A percentile compares a stretch with the other conserved stretches of the same genome.
phyloP scores from a whole-genome alignment of 2,329 filamentous ascomycete species.

The Aspergillus sp. region DNA sequence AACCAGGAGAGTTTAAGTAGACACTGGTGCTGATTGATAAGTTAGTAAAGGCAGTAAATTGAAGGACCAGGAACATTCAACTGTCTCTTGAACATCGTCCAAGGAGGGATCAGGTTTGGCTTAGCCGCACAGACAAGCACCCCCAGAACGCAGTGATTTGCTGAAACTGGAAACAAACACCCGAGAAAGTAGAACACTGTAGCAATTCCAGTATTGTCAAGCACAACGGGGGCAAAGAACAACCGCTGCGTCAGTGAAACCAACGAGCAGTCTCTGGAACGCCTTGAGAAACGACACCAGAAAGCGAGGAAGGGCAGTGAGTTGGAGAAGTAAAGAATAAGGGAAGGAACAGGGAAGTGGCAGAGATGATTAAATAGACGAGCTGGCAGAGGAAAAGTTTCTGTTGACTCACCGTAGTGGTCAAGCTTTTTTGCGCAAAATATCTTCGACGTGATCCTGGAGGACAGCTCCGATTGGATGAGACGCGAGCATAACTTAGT shows the following conservation, averaged over 20 bases:
- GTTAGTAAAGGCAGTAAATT: not conserved
- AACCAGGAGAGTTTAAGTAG: slow-evolving; percentile 1
- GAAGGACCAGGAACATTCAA: not conserved
- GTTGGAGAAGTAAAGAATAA: not conserved
- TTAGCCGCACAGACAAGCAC: not conserved
- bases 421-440: not conserved
- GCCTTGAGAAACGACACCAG: not conserved
- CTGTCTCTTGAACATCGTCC: slow-evolving; percentile 1
- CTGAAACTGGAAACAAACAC: not conserved
- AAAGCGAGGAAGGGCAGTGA: not conserved
- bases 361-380: not conserved
- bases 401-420: not conserved
- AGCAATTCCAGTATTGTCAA: too few species aligned
- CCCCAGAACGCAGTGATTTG: not conserved
- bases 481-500: too few species aligned
- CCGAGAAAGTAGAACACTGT: not conserved
- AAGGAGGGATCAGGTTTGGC: not conserved
- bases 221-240: too few species aligned
- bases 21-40: not conserved
- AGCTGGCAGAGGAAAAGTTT: not conserved
- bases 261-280: too few species aligned
- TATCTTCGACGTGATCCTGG: not conserved
- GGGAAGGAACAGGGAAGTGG: not conserved
- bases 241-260: too few species aligned
- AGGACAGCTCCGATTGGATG: not conserved